These are phyloP conservation scores for Simplicillium sp. DNA, from an alignment of 2,329 filamentous ascomycete genomes.

Conservation along the genomic window DNA sequence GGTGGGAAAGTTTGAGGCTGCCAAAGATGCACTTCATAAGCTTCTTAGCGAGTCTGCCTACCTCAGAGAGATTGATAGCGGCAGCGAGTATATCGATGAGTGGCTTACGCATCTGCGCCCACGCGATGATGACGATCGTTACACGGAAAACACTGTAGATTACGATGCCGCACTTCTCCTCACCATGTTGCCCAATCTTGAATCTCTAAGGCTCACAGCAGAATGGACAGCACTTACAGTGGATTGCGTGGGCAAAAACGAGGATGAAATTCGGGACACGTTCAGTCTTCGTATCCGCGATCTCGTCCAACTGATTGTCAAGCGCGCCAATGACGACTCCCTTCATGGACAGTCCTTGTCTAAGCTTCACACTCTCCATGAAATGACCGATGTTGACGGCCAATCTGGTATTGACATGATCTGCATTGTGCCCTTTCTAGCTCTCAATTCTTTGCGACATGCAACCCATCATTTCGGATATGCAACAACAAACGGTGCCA, in stretches of 20 bases:
- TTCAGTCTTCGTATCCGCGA: not conserved
- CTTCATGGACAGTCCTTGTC: not conserved
- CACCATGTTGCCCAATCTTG: slow-evolving; percentile 1
- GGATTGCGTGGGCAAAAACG: not conserved
- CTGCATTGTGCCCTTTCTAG: slow-evolving; percentile 1
- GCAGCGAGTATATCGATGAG: too few species aligned
- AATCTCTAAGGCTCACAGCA: not conserved
- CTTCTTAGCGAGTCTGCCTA: not conserved
- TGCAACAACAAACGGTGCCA: too few species aligned
- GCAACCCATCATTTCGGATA: not conserved
- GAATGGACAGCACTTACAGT: not conserved
- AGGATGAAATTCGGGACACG: not conserved
- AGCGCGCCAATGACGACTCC: not conserved
- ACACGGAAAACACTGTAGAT: too few species aligned
- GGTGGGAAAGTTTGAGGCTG: not conserved
- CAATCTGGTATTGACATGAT: not conserved
- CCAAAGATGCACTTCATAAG: not conserved
- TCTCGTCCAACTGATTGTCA: not conserved
- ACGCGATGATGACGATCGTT: too few species aligned
- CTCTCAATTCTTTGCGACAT: slow-evolving; percentile 1
- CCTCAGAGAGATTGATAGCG: not conserved
- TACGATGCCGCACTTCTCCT: not conserved
- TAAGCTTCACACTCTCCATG: not conserved
- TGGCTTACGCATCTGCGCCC: not conserved
- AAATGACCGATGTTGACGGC: not conserved